Evolutionary conservation across 352 stramenopile species (phyloP), one percentile per base, ranked within the genome.

Genomic region (Phytophthora foliorum): DNA sequence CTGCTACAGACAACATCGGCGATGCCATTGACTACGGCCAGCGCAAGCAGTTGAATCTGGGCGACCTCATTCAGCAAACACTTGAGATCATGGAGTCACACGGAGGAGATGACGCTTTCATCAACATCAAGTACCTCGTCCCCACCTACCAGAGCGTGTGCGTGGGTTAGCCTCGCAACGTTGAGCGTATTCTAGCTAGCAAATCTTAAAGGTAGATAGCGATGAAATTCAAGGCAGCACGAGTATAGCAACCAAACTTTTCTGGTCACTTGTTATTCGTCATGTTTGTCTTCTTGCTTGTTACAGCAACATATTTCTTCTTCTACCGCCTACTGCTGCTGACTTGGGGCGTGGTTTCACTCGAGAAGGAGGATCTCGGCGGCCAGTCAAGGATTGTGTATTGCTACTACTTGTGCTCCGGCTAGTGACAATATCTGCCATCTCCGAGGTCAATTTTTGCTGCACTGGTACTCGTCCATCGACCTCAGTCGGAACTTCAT

Each of bases 51-150:
- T 77, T 98, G 49, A 98, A 99, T 75, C 68, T 99, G 32, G 97
- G 97, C 22, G 96, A 98, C 48, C 81, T 99, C 3, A 99, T 99
- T 53, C 92, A 98, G 79, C 94, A 99, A 69, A 99, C 97, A 14
- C 86, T 99, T 4, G 96, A 99, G 72, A 91, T 97, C 61, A 97
- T 99, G 72, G 97, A 99, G 75, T 90, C 93, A 6, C 92, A 98
- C 60, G 97, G 97, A 29, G 97, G 97, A 17, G 92, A 98, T 69
- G 93, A 99, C 74, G 97, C 97, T 4, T 99, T 99, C 76, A 98
- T 99, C 75, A 99, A 99, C 82, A 99, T 99, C 77, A 99, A 99
- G 70, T 99, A 99, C 67, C 89, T 99, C 58, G 81, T 99, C 22
- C 97, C 97, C 3, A 98, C 97, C 1, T 99, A 99, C 80, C 93